A percentile compares a stretch with the other conserved stretches of the same genome.
Conservation (phyloP, 1,139 yeast genomes). For the Hyphopichia pseudoburtonii region DNA sequence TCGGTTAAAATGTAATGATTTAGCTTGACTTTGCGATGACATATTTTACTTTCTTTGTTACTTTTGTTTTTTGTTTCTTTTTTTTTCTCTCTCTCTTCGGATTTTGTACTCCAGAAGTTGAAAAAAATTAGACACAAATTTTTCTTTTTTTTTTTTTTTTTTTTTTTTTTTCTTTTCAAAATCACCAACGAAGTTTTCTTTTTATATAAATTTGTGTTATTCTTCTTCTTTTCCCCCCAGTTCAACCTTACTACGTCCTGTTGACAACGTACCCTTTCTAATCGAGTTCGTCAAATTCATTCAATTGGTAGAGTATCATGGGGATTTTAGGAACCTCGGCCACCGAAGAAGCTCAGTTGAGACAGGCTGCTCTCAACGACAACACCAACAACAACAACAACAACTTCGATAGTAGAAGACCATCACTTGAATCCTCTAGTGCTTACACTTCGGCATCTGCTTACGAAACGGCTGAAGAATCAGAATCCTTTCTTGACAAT, state of each 20-base stretch:
- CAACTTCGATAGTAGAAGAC: slow-evolving; percentile 10
- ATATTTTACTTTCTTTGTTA: too few relatives aligned
- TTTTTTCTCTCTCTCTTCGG: too few relatives aligned
- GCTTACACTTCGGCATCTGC: slow-evolving; percentile 12
- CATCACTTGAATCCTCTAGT: slow-evolving; percentile 10
- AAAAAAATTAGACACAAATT: too few relatives aligned
- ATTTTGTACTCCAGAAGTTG: too few relatives aligned
- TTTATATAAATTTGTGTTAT: too few relatives aligned
- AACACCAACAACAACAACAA: slow-evolving; percentile 6
- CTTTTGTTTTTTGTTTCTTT: too few relatives aligned
- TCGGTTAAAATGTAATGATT: too few relatives aligned
- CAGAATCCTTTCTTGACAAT: too few relatives aligned
- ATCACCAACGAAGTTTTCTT: neutral
- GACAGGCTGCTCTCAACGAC: slow-evolving; percentile 27
- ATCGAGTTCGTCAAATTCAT: neutral
- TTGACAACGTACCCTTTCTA: too few relatives aligned
- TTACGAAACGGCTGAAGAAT: slow-evolving; percentile 41
- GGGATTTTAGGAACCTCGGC: slow-evolving; percentile 37
- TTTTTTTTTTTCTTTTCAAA: too few relatives aligned
- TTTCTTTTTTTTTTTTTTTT: too few relatives aligned
- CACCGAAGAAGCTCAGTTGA: slow-evolving; percentile 37
- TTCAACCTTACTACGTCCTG: neutral
- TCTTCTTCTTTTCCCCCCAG: neutral
- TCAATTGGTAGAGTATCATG: slow-evolving; percentile 11
- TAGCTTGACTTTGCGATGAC: too few relatives aligned